Base-by-base conservation (phyloP, 768 basidiomycete species). In the Boletus coccyginus region DNA sequence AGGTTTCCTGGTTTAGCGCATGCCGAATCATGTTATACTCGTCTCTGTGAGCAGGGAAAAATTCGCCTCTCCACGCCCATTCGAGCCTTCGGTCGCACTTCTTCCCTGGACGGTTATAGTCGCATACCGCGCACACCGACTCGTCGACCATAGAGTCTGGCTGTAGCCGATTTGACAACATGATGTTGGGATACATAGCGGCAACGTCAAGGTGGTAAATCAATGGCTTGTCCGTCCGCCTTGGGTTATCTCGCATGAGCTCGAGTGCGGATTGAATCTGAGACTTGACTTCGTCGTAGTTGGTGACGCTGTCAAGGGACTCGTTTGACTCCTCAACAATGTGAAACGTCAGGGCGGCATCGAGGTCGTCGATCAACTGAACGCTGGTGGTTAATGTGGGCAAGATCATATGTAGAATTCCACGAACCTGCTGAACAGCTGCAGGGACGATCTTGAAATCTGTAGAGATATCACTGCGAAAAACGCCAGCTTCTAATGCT, bases 141-240 rank as follows among this genome's bases (percentile, higher is more conserved):
- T 98, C 97, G 66, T 95, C 93, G 11, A 98, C 89, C 76, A 98
- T 90, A 2, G 97, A 97, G 73, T 99, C 97, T 3, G 97, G 97
- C 64, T 99, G 97, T 3, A 99, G 81, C 35, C 97, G 92, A 69
- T 99, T 99, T 17, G 95, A 98, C 78, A 99, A 87, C 97, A 99
- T 99, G 83, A 99, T 98, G 73, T 98, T 99, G 54, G 97, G 97
- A 71, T 99, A 98, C 97, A 99, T 99, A 60, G 97, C 97, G 3
- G 97, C 97, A 59, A 99, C 97, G 66, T 99, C 97, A 66, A 98
- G 74, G 72, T 99, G 97, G 74, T 99, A 99, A 67, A 99, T 98
- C 60, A 98, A 84, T 0, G 97, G 97, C 13, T 86, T 90, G 75
- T 98, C 95, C 42, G 79, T 78, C 14, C 96, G 91, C 52, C 86